Evolutionary conservation across 1,284 basidiomycete genomes (phyloP).

Genomic region (Sanghuangporus sanghuang): DNA sequence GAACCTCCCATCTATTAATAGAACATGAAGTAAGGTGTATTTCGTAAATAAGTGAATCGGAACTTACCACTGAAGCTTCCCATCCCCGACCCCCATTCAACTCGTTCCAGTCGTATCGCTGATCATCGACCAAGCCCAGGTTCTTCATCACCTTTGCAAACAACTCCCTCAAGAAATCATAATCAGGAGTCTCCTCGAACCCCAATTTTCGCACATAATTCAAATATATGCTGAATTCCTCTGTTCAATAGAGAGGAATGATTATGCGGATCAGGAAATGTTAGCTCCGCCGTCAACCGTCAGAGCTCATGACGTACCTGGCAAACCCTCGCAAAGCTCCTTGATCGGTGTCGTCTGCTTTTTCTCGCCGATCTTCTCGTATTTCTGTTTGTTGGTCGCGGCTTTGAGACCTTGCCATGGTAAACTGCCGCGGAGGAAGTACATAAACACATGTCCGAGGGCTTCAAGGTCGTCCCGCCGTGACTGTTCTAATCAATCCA

Average conservation of each 20-base stretch:
- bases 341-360: constrained; percentile 96
- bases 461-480: constrained; percentile 93
- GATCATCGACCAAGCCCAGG: constrained; percentile 83
- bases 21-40: constrained; percentile 3
- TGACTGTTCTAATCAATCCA: constrained; percentile 70
- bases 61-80: constrained; percentile 76
- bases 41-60: constrained; percentile 12
- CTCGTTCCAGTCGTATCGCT: constrained; percentile 87
- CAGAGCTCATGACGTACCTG: constrained; percentile 47
- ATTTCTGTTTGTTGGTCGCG: constrained; percentile 97
- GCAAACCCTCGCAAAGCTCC: constrained; percentile 89
- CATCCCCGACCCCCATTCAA: constrained; percentile 91
- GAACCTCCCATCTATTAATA: constrained; percentile 37
- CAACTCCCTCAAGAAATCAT: constrained; percentile 90
- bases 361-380: constrained; percentile 99
- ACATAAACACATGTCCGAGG: constrained; percentile 96
- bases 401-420: constrained; percentile 98
- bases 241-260: constrained; percentile 29
- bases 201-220: constrained; percentile 87
- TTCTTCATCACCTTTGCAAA: constrained; percentile 91
- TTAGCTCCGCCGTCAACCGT: neutral
- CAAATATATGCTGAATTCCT: constrained; percentile 85
- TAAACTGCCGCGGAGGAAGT: constrained; percentile 88
- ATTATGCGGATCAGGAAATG: neutral
- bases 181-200: constrained; percentile 94